Conservation (phyloP, 495 filamentous ascomycete genomes). For the Podospora didyma region DNA sequence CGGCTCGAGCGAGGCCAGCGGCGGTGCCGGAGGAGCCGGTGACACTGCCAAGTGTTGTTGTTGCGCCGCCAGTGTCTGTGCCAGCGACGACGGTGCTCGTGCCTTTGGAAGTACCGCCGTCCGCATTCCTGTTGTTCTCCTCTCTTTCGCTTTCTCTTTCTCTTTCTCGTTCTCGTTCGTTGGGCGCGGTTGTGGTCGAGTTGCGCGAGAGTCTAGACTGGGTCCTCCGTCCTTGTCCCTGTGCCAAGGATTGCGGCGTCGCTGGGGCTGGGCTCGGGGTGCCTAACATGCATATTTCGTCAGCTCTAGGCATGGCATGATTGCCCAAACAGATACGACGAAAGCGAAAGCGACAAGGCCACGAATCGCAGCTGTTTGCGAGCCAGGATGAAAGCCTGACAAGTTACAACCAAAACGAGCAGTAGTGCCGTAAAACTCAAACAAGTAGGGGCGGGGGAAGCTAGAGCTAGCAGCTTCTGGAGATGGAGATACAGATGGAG, state of each 20-base stretch:
- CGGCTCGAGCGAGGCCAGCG: not conserved
- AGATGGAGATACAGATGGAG: too few relatives aligned
- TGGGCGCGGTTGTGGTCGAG: constrained; percentile 6
- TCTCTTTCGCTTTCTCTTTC: constrained; percentile 1
- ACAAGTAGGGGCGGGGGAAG: too few relatives aligned
- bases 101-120: constrained; percentile 2
- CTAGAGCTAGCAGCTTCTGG: too few relatives aligned
- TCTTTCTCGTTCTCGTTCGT: constrained; percentile 13
- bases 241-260: constrained; percentile 9
- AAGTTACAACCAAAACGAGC: too few relatives aligned
- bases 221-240: not conserved
- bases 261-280: constrained; percentile 11
- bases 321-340: not conserved
- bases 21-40: constrained; percentile 2
- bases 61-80: not conserved
- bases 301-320: constrained; percentile 3
- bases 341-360: not conserved
- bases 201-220: constrained; percentile 15
- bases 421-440: too few relatives aligned
- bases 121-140: constrained; percentile 17
- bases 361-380: too few relatives aligned
- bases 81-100: constrained; percentile 2
- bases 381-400: too few relatives aligned
- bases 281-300: constrained; percentile 14
- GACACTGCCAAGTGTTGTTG: not conserved